Percentiles rank a stretch among this genome's conserved stretches.
phyloP scores from a whole-genome alignment of 2,329 filamentous ascomycete genomes.

The Thelonectria rubi region DNA sequence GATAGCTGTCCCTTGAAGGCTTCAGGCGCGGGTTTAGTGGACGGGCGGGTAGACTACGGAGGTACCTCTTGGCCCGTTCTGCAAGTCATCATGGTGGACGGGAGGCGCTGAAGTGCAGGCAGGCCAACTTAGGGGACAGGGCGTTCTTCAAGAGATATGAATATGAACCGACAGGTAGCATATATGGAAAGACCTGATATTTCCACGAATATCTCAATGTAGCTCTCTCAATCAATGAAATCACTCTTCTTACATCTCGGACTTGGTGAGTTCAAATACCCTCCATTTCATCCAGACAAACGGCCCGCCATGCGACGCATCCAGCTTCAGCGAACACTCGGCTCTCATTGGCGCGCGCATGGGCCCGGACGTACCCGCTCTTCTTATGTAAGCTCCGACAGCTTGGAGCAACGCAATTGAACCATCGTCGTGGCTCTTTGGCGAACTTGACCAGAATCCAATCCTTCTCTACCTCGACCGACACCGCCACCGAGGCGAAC shows the following conservation, averaged over 20 bases:
- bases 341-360: neutral
- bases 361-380: conserved; percentile 10
- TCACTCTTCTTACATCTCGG: neutral
- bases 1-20: conserved; percentile 25
- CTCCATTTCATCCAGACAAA: neutral
- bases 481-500: conserved; percentile 19
- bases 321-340: conserved; percentile 1
- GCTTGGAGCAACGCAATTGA: conserved; percentile 20
- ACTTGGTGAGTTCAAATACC: neutral
- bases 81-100: neutral
- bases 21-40: conserved; percentile 4
- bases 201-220: neutral
- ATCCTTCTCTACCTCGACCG: conserved; percentile 6
- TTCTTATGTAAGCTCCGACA: conserved; percentile 23
- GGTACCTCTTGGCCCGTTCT: neutral
- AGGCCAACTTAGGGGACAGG: neutral
- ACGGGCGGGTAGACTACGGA: neutral
- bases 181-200: neutral
- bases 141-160: too few species aligned
- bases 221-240: neutral
- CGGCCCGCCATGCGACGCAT: neutral
- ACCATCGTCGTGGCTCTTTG: conserved; percentile 25
- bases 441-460: conserved; percentile 12
- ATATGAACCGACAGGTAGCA: neutral
- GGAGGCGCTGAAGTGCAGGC: neutral